These are phyloP conservation scores for Dothideomycetidae sp. DNA, from an alignment of 2,329 filamentous ascomycete species.

Conservation along the genomic window DNA sequence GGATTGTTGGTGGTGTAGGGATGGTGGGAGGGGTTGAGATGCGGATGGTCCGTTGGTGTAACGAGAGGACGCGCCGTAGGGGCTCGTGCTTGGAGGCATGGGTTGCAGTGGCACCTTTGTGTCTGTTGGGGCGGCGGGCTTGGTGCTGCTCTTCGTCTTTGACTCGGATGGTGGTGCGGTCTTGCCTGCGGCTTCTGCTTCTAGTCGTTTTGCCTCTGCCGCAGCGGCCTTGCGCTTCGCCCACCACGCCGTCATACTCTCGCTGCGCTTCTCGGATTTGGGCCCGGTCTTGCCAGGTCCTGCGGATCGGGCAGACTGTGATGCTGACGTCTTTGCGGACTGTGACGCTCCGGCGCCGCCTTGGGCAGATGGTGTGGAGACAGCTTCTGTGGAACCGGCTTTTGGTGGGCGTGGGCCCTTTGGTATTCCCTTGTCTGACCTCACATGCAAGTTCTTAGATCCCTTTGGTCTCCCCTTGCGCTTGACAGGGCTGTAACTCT, in stretches of 20 bases:
- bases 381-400: slow-evolving; percentile 4
- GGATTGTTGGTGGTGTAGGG: not conserved
- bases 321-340: slow-evolving; percentile 4
- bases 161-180: slow-evolving; percentile 3
- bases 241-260: slow-evolving; percentile 35
- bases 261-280: slow-evolving; percentile 31
- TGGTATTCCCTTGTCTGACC: slow-evolving; percentile 35
- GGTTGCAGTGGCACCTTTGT: not conserved
- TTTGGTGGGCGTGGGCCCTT: slow-evolving; percentile 30
- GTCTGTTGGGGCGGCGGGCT: not conserved
- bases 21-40: slow-evolving; percentile 1
- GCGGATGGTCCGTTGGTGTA: slow-evolving; percentile 6
- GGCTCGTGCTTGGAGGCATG: not conserved
- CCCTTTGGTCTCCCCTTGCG: slow-evolving; percentile 28
- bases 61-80: not conserved
- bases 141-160: not conserved
- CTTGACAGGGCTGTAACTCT: slow-evolving; percentile 3
- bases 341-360: not conserved
- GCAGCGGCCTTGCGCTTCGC: slow-evolving; percentile 27
- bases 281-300: slow-evolving; percentile 17
- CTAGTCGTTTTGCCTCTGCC: slow-evolving; percentile 10
- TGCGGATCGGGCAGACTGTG: not conserved
- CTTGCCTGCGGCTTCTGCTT: slow-evolving; percentile 5
- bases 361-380: slow-evolving; percentile 1
- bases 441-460: slow-evolving; percentile 32